Evolutionary conservation across 768 basidiomycete genomes (phyloP).

Genomic region (Terana coerulea): DNA sequence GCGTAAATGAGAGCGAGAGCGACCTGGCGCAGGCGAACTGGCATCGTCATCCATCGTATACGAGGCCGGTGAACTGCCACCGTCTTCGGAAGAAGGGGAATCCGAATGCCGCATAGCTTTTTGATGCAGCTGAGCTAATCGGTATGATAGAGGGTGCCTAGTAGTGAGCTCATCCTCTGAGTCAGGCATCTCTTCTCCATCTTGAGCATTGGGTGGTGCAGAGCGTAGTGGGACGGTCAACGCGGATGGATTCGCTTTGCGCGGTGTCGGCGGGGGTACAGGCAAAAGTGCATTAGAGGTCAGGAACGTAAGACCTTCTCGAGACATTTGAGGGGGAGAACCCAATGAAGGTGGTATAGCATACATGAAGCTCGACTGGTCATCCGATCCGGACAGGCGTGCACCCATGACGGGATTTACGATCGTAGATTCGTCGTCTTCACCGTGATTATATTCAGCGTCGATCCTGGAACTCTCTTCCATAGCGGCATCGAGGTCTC

Average conservation of each 20-base stretch:
- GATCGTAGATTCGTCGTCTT: neutral
- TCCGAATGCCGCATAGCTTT: neutral
- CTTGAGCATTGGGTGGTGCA: neutral
- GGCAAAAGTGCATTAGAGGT: neutral
- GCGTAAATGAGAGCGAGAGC: neutral
- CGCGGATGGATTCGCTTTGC: neutral
- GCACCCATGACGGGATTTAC: too few relatives aligned
- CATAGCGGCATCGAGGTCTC: neutral
- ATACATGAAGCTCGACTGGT: neutral
- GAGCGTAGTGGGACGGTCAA: neutral
- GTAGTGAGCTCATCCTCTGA: slow-evolving; percentile 4
- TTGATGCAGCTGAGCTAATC: neutral
- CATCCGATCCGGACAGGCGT: neutral
- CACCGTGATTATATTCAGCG: neutral
- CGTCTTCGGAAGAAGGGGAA: neutral
- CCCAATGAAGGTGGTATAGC: slow-evolving; percentile 6
- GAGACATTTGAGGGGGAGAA: neutral
- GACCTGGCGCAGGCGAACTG: too few relatives aligned
- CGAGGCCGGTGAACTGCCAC: neutral
- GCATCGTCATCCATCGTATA: neutral
- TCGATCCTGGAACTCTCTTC: slow-evolving; percentile 4
- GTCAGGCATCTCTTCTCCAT: neutral
- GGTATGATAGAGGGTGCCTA: neutral
- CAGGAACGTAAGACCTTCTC: too few relatives aligned
- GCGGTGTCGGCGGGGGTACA: neutral